phyloP scores from a whole-genome alignment of 495 filamentous ascomycete species.

The Usnea hakonensis region DNA sequence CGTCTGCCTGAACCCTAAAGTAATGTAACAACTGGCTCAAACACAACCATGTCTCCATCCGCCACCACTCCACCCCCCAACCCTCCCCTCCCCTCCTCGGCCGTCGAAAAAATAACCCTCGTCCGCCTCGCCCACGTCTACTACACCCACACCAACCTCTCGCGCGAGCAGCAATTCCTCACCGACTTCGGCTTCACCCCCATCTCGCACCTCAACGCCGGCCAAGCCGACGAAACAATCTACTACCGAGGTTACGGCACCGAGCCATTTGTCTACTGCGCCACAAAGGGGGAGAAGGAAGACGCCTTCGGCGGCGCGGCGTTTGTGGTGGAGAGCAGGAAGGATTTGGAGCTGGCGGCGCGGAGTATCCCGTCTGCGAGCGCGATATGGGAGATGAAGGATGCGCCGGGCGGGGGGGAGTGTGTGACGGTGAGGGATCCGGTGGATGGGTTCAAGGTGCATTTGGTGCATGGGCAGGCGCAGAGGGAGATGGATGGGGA shows the following conservation, averaged over 20 bases:
- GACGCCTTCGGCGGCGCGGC: slow-evolving; percentile 46
- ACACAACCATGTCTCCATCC: slow-evolving; percentile 2
- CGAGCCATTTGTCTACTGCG: slow-evolving; percentile 51
- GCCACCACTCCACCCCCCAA: background rate
- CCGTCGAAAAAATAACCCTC: slow-evolving; percentile 40
- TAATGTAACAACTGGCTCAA: too few species aligned
- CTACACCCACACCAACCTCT: slow-evolving; percentile 47
- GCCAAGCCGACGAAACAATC: slow-evolving; percentile 38
- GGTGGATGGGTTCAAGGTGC: slow-evolving; percentile 29
- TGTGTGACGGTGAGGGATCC: slow-evolving; percentile 33
- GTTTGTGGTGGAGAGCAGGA: slow-evolving; percentile 48
- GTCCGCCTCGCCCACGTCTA: slow-evolving; percentile 49
- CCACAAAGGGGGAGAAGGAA: slow-evolving; percentile 38
- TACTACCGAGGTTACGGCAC: slow-evolving; percentile 54
- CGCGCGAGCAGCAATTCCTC: slow-evolving; percentile 41
- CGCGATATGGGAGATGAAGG: slow-evolving; percentile 24
- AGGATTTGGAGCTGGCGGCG: slow-evolving; percentile 40
- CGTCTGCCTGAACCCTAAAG: too few species aligned
- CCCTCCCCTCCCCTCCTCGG: too few species aligned
- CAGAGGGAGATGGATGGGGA: slow-evolving; percentile 5
- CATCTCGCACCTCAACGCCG: slow-evolving; percentile 22
- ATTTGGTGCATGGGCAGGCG: slow-evolving; percentile 31
- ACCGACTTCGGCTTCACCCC: slow-evolving; percentile 52
- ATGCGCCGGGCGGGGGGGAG: slow-evolving; percentile 32
- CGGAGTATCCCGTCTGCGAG: slow-evolving; percentile 21